Conservation (phyloP, 768 basidiomycete species). For the Trametes sanguinea region DNA sequence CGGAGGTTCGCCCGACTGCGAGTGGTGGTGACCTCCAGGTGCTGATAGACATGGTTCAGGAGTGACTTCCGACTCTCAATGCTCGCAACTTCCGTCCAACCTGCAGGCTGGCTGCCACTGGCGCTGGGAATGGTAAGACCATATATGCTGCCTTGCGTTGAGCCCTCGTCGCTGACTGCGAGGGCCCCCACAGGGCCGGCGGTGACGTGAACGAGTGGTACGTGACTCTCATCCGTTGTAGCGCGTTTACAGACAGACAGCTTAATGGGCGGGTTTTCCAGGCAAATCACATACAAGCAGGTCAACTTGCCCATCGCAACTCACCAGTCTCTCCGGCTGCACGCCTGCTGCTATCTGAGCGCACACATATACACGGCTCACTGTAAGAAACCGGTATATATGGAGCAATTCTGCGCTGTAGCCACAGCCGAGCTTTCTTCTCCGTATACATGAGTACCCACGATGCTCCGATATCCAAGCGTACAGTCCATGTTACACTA, state of each 20-base stretch:
- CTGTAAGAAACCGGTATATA: neutral
- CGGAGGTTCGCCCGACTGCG: conserved; percentile 6
- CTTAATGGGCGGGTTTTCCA: neutral
- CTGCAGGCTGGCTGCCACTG: conserved; percentile 32
- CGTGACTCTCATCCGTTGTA: neutral
- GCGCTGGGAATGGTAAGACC: conserved; percentile 28
- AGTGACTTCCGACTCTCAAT: conserved; percentile 26
- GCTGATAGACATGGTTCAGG: conserved; percentile 8
- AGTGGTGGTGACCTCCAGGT: neutral
- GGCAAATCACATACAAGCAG: conserved; percentile 24
- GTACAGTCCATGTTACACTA: neutral
- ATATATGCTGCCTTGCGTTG: neutral
- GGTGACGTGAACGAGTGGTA: conserved; percentile 21
- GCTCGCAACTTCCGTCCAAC: conserved; percentile 26
- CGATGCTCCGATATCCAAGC: neutral
- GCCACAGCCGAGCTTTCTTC: neutral
- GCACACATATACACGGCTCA: neutral
- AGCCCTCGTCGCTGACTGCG: neutral
- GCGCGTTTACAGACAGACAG: neutral
- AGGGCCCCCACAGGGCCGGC: conserved; percentile 1
- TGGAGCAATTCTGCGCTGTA: neutral
- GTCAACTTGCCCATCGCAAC: conserved; percentile 29
- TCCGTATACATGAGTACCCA: neutral
- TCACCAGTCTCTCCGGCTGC: conserved; percentile 27
- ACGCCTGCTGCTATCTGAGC: conserved; percentile 15